A percentile compares a stretch with the other conserved stretches of the same genome.
These are phyloP conservation scores for Hypoxylon lienhwacheense DNA, from an alignment of 495 filamentous ascomycete species.

Conservation along the genomic window DNA sequence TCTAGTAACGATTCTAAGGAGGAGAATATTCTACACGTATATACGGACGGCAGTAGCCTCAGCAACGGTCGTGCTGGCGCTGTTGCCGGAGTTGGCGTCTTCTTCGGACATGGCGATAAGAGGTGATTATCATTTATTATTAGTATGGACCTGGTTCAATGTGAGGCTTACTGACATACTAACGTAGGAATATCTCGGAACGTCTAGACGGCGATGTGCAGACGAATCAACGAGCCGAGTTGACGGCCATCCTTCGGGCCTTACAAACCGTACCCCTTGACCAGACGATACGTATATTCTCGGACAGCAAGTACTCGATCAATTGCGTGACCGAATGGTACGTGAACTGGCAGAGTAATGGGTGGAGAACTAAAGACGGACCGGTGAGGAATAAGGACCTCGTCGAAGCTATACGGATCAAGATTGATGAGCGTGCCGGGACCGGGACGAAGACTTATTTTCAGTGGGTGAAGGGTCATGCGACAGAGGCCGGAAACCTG, in stretches of 20 bases:
- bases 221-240: constrained; percentile 93
- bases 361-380: constrained; percentile 73
- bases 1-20: constrained; percentile 43
- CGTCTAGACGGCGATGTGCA: constrained; percentile 71
- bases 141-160: neutral
- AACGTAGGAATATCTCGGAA: constrained; percentile 78
- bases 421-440: constrained; percentile 69
- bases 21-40: constrained; percentile 67
- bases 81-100: constrained; percentile 84
- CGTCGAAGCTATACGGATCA: constrained; percentile 68
- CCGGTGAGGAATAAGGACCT: constrained; percentile 85
- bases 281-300: constrained; percentile 60
- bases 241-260: constrained; percentile 83
- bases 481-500: constrained; percentile 66
- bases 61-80: constrained; percentile 75
- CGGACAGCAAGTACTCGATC: constrained; percentile 86
- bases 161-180: constrained; percentile 7
- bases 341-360: constrained; percentile 72
- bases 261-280: constrained; percentile 68
- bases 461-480: constrained; percentile 87
- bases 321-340: constrained; percentile 89
- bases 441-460: constrained; percentile 67
- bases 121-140: constrained; percentile 69
- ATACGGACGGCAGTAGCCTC: constrained; percentile 84
- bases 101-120: constrained; percentile 71